Base-by-base conservation (phyloP, 768 basidiomycete genomes). In the Termitomyces sp. region DNA sequence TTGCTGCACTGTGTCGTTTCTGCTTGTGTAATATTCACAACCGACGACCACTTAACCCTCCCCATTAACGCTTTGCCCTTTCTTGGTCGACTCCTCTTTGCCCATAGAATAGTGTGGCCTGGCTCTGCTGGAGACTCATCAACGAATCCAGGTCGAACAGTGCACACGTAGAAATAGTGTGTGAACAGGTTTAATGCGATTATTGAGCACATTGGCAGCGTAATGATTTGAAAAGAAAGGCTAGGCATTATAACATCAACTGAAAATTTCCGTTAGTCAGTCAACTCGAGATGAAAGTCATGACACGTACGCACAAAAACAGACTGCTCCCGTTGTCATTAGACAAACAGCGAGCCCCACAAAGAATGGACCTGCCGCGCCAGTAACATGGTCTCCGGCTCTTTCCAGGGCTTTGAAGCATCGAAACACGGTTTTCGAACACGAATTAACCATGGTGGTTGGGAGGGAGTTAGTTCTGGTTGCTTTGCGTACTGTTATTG, bases 351-450 rank as follows among this genome's bases (percentile, higher is more conserved):
- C 95, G n/a, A 96, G 75, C 1, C 74, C 80, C 40, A 98, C 84
- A 68, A 98, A 98, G 66, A 88, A 83, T 0, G 94, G 96, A 0
- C 96, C 96, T 32, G 92, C 94, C 53, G 90, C 88, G 54, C 94
- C 93, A 0, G 93, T 97, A 40, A 96, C 65, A 62, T 80, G 76
- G 70, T 97, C 92, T 5, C 82, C 95, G 50, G 75, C 71, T 54
- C 84, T 74, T 73, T 98, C 94, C 13, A 56, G 30, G 24, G 38
- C 41, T 56, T 51, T 56, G 30, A 56, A 45, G 43, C 50, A 36
- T 32, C 47, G 50, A 40, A 45, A 44, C 24, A 52, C 56, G 22
- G 52, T 44, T 44, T 35, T 54, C 1, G 47, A 44, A 43, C 52
- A 54, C 4, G 20, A 55, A 4, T 36, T 55, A 9, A 48, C 43